Evolutionary conservation across 2,329 filamentous ascomycete species (phyloP).

Genomic region (Aspergillaceae sp.): DNA sequence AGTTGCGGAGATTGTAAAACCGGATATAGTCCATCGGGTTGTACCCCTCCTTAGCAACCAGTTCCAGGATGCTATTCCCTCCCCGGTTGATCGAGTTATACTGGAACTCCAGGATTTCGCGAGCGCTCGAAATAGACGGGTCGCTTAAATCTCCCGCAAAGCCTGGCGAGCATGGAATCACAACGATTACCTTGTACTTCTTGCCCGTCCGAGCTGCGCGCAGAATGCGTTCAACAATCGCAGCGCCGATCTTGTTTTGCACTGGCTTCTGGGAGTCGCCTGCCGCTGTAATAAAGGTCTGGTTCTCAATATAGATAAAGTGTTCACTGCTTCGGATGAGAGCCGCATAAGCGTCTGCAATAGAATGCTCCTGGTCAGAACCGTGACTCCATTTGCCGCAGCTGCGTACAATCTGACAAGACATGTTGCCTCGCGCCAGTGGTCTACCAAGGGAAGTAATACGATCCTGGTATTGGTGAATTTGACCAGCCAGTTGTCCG

Average conservation of each 20-base stretch:
- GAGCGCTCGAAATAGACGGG: conserved; percentile 73
- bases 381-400: conserved; percentile 96
- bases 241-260: conserved; percentile 79
- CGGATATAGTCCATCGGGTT: conserved; percentile 79
- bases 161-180: conserved; percentile 85
- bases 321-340: conserved; percentile 82
- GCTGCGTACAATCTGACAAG: conserved; percentile 55
- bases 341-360: conserved; percentile 75
- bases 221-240: conserved; percentile 86
- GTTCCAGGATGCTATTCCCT: conserved; percentile 79
- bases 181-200: conserved; percentile 81
- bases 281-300: conserved; percentile 96
- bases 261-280: conserved; percentile 76
- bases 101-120: conserved; percentile 97
- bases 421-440: conserved; percentile 23
- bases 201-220: conserved; percentile 69
- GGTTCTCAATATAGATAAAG: conserved; percentile 95
- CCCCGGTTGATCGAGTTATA: conserved; percentile 94
- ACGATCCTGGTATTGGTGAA: conserved; percentile 38
- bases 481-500: conserved; percentile 33
- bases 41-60: conserved; percentile 64
- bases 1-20: conserved; percentile 88
- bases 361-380: conserved; percentile 72
- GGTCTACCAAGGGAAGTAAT: conserved; percentile 19
- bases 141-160: conserved; percentile 86